Base-by-base conservation (phyloP, 106 monocot genomes). In the Platanthera guangdongensis region DNA sequence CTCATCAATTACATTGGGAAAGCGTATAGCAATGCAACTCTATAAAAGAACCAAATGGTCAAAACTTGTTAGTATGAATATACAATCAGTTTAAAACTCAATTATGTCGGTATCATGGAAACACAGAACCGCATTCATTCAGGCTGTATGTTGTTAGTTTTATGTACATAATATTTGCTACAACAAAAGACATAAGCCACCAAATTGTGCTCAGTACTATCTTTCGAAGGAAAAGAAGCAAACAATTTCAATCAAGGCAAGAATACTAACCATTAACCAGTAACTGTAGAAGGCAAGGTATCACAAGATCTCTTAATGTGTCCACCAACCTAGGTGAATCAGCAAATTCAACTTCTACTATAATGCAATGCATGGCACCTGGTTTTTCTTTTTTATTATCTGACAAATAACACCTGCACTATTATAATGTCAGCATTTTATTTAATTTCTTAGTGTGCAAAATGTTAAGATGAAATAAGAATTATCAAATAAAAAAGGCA, bases 231-330 rank as follows among this genome's bases (percentile, higher is more conserved):
- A 70, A 70, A 72, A 11, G 49, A 50, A 72, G 51, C 15, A 18
- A 25, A 51, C 14, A 51, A 48, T 12, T 9, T 10, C 19, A 72
- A 77, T 19, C 46, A 53, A n/a, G 32, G 28, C 47, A 51, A 57
- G 57, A 74, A 9, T 52, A 5, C 64, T 81, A 46, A 91, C 93
- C 93, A 86, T 86, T 90, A 25, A 90, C 47, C 11, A 83, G 82
- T 30, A 82, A 84, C 15, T 77, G 51, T 30, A 94, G 88, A 28
- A 94, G 83, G 11, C 76, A 11, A 69, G 88, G 88, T 72, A 94
- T 85, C 50, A 90, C 52, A 6, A 13, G 21, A 47, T 86, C 79
- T 79, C 81, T 90, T 52, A 90, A 83, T 15, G 57, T 67, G 55
- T 90, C 93, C 78, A 94, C 78, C 19, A 79, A 39, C 19, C 53